phyloP scores from a whole-genome alignment of 1,284 basidiomycete species.

The Amylostereum chailletii region DNA sequence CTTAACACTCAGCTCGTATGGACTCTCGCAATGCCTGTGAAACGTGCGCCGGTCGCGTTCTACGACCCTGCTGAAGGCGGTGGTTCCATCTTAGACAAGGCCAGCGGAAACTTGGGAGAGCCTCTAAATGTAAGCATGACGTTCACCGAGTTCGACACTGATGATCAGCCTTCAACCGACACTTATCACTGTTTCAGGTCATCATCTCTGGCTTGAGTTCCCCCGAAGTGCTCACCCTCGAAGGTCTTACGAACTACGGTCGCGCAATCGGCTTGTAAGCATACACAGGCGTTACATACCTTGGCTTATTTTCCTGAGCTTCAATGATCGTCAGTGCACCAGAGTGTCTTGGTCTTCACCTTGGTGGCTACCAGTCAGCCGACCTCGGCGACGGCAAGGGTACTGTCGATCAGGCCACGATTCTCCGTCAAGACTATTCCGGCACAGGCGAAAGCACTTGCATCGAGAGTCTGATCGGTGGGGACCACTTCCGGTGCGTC shows the following conservation, averaged over 20 bases:
- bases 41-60: slow-evolving; percentile 6
- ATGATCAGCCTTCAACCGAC: neutral
- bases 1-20: no score
- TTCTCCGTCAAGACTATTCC: slow-evolving; percentile 60
- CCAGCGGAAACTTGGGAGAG: slow-evolving; percentile 26
- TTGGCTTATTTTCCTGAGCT: slow-evolving; percentile 1
- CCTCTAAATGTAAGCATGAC: slow-evolving; percentile 27
- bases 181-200: slow-evolving; percentile 23
- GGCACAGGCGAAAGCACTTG: slow-evolving; percentile 45
- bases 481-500: slow-evolving; percentile 49
- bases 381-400: slow-evolving; percentile 61
- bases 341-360: slow-evolving; percentile 62
- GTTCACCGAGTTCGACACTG: neutral
- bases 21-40: neutral
- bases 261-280: slow-evolving; percentile 53
- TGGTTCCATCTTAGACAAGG: slow-evolving; percentile 25
- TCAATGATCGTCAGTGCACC: slow-evolving; percentile 34
- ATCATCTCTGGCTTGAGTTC: slow-evolving; percentile 54
- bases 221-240: slow-evolving; percentile 55
- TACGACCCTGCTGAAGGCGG: slow-evolving; percentile 16
- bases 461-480: slow-evolving; percentile 49
- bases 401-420: slow-evolving; percentile 37
- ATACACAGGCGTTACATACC: neutral
- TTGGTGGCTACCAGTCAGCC: slow-evolving; percentile 54
- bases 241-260: slow-evolving; percentile 46